Base-by-base conservation (phyloP, 768 basidiomycete species). In the Termitomyces sp. region DNA sequence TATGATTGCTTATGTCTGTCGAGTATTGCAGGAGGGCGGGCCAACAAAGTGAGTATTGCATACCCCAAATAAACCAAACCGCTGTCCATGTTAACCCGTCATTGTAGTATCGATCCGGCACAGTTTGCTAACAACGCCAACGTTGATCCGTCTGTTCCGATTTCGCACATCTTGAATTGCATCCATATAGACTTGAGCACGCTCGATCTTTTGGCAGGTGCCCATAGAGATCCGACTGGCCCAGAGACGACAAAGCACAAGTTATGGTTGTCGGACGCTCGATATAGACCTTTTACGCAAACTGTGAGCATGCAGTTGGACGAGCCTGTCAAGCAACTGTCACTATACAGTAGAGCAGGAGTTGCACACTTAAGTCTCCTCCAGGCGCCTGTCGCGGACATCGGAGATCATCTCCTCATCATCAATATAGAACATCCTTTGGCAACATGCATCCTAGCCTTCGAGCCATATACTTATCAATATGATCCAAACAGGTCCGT, bases 131-230 rank as follows among this genome's bases (percentile, higher is more conserved):
- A 66, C 28, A 69, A 66, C 44, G 64, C 71, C 24, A 68, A 70
- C 6, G 73, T 83, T 46, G 81, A 84, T 54, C 66, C 77, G 2
- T 74, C 75, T 44, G 4, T 5, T 13, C 75, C 76, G 10, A 66
- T 84, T 48, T 65, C 72, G 48, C 79, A 83, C 42, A 74, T 81
- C 13, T 75, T 79, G 43, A 61, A 74, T n/a, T 76, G 75, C 50
- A 59, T 80, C 20, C 69, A 65, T 65, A 66, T 79, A 16, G 70
- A 76, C 8, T 68, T 85, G 35, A 69, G 73, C 36, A 53, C 68
- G 12, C 71, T 85, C 13, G 82, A 84, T 38, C 59, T 65, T 2
- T 63, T 83, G 42, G 70, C 75, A 6, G 38, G 26, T n/a, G 36
- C 18, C n/a, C 36, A 56, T 32, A 38, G 47, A 7, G 36, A 56